These are phyloP conservation scores for Moringa oleifera DNA, from an alignment of 345 rosid genomes.

Conservation along the genomic window DNA sequence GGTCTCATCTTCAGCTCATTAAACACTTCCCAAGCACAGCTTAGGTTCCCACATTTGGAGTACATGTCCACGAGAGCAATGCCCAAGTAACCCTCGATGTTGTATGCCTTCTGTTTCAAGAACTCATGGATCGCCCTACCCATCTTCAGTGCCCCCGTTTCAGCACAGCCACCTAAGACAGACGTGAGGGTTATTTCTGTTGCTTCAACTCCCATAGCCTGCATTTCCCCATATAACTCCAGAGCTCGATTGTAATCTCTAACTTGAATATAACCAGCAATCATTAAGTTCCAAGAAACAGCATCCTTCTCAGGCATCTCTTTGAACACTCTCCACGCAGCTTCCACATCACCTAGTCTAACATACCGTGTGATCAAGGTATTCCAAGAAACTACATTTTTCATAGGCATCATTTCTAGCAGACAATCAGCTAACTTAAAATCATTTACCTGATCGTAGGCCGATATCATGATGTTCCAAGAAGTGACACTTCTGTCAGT, in stretches of 20 bases:
- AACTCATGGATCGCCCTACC: conserved; percentile 26
- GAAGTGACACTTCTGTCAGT: conserved; percentile 16
- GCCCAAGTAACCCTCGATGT: conserved; percentile 24
- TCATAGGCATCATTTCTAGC: conserved; percentile 10
- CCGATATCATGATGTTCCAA: conserved; percentile 26
- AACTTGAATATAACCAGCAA: conserved; percentile 23
- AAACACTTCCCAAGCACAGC: conserved; percentile 21
- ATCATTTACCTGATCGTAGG: conserved; percentile 18
- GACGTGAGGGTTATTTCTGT: conserved; percentile 30
- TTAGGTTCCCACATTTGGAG: conserved; percentile 32
- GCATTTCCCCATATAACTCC: conserved; percentile 26
- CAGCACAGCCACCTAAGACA: conserved; percentile 31
- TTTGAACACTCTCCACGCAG: conserved; percentile 20
- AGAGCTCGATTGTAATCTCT: conserved; percentile 22
- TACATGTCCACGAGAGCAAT: conserved; percentile 36
- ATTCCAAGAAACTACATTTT: conserved; percentile 32
- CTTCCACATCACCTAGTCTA: conserved; percentile 18
- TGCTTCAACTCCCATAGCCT: conserved; percentile 18
- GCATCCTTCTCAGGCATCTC: conserved; percentile 28
- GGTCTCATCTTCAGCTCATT: conserved; percentile 23
- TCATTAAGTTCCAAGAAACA: conserved; percentile 38
- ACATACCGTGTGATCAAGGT: conserved; percentile 14
- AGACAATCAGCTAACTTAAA: conserved; percentile 17
- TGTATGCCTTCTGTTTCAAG: conserved; percentile 11
- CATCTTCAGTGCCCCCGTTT: conserved; percentile 20